Evolutionary conservation across 2,329 filamentous ascomycete genomes (phyloP).

Genomic region (Allantophomopsis lycopodina): DNA sequence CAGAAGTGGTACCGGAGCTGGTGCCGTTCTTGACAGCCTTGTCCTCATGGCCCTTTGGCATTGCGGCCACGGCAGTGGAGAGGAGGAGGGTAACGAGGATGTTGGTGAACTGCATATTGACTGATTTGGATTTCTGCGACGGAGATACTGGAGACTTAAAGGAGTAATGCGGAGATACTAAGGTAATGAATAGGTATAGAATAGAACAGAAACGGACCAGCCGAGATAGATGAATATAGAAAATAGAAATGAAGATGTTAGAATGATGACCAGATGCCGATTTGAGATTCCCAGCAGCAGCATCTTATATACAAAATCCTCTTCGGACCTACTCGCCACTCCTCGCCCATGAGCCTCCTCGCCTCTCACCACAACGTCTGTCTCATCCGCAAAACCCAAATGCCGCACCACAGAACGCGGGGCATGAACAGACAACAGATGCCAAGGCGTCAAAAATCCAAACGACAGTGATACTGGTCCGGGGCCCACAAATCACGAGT

Average conservation of each 20-base stretch:
- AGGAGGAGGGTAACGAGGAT: constrained; percentile 11
- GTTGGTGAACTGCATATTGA: constrained; percentile 12
- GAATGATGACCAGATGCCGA: constrained; percentile 9
- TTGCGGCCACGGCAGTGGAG: constrained; percentile 12
- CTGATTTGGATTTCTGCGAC: constrained; percentile 1
- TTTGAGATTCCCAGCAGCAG: too few species aligned
- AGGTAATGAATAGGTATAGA: constrained; percentile 2
- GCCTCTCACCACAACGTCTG: too few species aligned
- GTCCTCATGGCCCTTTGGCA: not conserved
- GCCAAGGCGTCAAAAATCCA: too few species aligned
- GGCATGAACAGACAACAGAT: too few species aligned
- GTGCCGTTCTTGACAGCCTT: constrained; percentile 12
- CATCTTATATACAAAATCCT: too few species aligned
- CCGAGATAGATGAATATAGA: constrained; percentile 5
- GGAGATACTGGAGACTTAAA: constrained; percentile 3
- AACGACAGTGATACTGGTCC: too few species aligned
- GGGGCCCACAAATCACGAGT: too few species aligned
- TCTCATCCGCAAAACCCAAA: too few species aligned
- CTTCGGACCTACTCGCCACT: too few species aligned
- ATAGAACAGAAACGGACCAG: constrained; percentile 9
- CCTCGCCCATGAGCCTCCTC: too few species aligned
- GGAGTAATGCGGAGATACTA: not conserved
- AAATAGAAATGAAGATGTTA: constrained; percentile 8
- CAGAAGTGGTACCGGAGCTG: constrained; percentile 11
- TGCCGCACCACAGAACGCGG: too few species aligned